These are phyloP conservation scores for Lentinula novae-zelandiae DNA, from an alignment of 1,284 basidiomycete genomes.

Conservation along the genomic window DNA sequence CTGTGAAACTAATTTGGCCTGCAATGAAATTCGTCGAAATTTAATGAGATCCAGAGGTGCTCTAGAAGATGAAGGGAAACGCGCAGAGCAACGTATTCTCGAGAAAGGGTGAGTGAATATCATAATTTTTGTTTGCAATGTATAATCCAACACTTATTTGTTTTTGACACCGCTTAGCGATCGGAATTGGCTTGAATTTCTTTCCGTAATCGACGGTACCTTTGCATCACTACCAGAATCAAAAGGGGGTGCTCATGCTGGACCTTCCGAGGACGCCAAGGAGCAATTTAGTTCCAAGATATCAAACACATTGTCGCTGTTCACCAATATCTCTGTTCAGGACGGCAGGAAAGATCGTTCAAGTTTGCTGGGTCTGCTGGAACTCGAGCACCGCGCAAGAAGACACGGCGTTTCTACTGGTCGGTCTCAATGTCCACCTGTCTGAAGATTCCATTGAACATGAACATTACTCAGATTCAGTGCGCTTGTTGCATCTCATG, in stretches of 20 bases:
- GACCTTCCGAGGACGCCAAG: conserved; percentile 27
- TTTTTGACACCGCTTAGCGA: conserved; percentile 46
- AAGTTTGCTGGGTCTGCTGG: conserved; percentile 64
- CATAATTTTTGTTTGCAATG: neutral
- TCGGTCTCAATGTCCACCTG: conserved; percentile 21
- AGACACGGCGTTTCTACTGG: conserved; percentile 44
- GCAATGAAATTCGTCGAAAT: conserved; percentile 72
- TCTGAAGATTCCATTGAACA: conserved; percentile 2
- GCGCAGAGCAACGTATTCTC: conserved; percentile 50
- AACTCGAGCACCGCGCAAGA: conserved; percentile 60
- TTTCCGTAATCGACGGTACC: conserved; percentile 65
- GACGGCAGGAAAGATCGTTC: conserved; percentile 73
- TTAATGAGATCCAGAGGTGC: conserved; percentile 56
- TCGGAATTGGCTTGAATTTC: conserved; percentile 83
- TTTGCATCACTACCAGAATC: conserved; percentile 39
- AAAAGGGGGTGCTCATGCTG: neutral
- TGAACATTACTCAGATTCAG: conserved; percentile 33
- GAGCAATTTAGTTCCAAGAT: conserved; percentile 37
- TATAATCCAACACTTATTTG: conserved; percentile 1
- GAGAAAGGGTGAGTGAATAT: conserved; percentile 49
- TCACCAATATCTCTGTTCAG: conserved; percentile 50
- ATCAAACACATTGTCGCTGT: conserved; percentile 45
- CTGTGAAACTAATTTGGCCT: conserved; percentile 67
- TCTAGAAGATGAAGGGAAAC: conserved; percentile 54
- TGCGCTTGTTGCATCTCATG: conserved; percentile 42